Percentiles rank a stretch among this genome's conserved stretches.
These are phyloP conservation scores for Sanguinoderma infundibulare DNA, from an alignment of 1,284 basidiomycete species.

Conservation along the genomic window DNA sequence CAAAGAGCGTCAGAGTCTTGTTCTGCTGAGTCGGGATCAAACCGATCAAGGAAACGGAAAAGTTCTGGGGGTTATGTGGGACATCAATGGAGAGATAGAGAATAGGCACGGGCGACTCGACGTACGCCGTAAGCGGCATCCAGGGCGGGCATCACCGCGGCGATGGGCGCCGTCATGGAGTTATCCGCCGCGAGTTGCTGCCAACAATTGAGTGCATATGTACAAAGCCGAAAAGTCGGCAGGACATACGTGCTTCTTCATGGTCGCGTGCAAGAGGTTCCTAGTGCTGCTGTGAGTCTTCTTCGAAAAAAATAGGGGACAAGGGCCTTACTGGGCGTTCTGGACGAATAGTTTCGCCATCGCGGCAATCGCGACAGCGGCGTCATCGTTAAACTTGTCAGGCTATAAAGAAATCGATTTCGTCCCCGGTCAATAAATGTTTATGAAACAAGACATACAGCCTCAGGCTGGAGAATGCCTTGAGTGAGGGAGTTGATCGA, in stretches of 20 bases:
- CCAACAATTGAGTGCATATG: too few species aligned
- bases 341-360: not conserved
- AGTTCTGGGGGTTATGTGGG: not conserved
- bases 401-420: not conserved
- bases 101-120: not conserved
- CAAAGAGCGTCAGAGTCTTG: not conserved
- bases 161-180: conserved; percentile 1
- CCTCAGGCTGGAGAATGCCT: not conserved
- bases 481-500: not conserved
- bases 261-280: not conserved
- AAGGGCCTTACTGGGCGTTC: not conserved
- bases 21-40: not conserved
- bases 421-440: not conserved
- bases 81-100: not conserved
- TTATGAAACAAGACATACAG: not conserved
- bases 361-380: not conserved
- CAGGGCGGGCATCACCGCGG: not conserved
- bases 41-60: not conserved
- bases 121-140: not conserved
- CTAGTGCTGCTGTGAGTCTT: too few species aligned
- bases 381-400: not conserved
- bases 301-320: too few species aligned
- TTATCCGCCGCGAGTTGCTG: not conserved
- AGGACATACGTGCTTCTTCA: conserved; percentile 1
- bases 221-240: too few species aligned